Base-by-base conservation (phyloP, 352 stramenopile species). In the Aphanomyces stellatus region DNA sequence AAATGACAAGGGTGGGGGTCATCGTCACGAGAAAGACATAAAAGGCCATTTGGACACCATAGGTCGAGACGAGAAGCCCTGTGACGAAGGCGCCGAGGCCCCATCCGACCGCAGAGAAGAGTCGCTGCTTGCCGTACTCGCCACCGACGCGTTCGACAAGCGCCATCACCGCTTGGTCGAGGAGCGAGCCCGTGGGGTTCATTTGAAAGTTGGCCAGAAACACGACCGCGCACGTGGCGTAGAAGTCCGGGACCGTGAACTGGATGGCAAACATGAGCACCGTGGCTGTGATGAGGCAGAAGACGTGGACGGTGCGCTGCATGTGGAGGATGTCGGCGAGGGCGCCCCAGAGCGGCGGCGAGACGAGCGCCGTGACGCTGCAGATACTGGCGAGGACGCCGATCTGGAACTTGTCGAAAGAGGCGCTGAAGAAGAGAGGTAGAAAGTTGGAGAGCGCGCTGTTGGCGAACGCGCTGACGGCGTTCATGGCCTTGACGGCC, bases 401-500 rank as follows among this genome's bases (percentile, higher is more conserved):
- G 62, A 91, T 91, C 73, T 93, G 77, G 35, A 88, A 72, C 70
- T 93, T 91, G 65, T 75, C 78, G 69, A 88, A 88, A 15, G 74
- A 56, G 27, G 76, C 74, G 57, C 72, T 81, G 63, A 59, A 59
- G 25, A 37, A 59, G 25, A 59, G 22, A n/a, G 76, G 76, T 34
- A 93, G 65, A 70, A 87, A 93, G 72, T 90, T 91, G 48, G 79
- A 65, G 60, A 87, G 74, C 40, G 82, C 78, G 65, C 82, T 90
- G 55, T 75, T 74, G 65, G 77, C 85, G 43, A 76, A 77, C n/a
- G 76, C 81, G 71, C 73, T 86, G 46, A 88, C 53, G 60, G 78
- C 72, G 74, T 89, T 91, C 82, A 90, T 88, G 72, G 78, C 73
- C 71, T 93, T 93, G 59, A 81, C 78, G 55, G 86, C 79, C 78